Conservation (phyloP, 1,284 basidiomycete genomes). For the Malassezia sp. region DNA sequence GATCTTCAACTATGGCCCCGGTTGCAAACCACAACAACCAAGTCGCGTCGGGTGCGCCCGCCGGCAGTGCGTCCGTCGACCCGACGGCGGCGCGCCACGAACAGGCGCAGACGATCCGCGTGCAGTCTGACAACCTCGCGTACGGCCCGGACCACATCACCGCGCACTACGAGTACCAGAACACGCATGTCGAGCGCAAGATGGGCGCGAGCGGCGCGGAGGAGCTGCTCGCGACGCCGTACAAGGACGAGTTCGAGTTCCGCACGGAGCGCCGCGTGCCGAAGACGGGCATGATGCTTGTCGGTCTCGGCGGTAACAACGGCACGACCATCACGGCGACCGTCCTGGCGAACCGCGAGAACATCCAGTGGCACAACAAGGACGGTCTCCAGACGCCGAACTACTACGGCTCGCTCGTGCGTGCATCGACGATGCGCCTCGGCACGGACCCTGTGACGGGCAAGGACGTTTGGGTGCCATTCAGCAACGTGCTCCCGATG, state of each 20-base stretch:
- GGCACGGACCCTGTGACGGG: constrained; percentile 70
- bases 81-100: constrained; percentile 45
- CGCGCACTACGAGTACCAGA: constrained; percentile 40
- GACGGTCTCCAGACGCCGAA: constrained; percentile 83
- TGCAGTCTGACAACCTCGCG: constrained; percentile 41
- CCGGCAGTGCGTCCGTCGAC: constrained; percentile 27
- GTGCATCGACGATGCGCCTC: constrained; percentile 85
- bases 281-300: constrained; percentile 92
- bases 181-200: constrained; percentile 42
- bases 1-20: constrained; percentile 33
- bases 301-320: constrained; percentile 95
- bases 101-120: constrained; percentile 36
- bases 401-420: constrained; percentile 64
- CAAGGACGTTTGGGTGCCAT: constrained; percentile 84
- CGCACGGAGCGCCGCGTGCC: constrained; percentile 75
- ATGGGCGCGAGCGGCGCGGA: constrained; percentile 33
- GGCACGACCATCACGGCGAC: constrained; percentile 88
- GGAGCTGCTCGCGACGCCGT: constrained; percentile 40
- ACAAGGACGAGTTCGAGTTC: constrained; percentile 58
- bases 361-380: constrained; percentile 92
- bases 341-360: constrained; percentile 88
- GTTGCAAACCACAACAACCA: constrained; percentile 19
- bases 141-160: constrained; percentile 39
- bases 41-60: constrained; percentile 14
- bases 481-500: constrained; percentile 90